Percentiles rank a stretch among this genome's conserved stretches.
Conservation (phyloP, 1,139 yeast genomes). For the Yamadazyma aaseri region DNA sequence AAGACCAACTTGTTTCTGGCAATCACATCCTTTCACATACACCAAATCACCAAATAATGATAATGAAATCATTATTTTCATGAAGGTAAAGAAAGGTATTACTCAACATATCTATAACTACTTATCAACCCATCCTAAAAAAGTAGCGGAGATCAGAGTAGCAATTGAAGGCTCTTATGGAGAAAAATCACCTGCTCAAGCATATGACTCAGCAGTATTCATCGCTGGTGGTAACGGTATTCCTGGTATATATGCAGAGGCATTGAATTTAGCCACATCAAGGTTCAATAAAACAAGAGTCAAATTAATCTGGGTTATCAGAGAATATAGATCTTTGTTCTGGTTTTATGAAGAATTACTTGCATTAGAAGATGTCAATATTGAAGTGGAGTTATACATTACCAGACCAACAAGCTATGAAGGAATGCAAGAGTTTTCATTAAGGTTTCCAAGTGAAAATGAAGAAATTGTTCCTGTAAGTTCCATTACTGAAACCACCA, state of each 20-base stretch:
- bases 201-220: slow-evolving; percentile 35
- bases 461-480: slow-evolving; percentile 1
- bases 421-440: slow-evolving; percentile 21
- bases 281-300: slow-evolving; percentile 22
- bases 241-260: slow-evolving; percentile 47
- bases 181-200: slow-evolving; percentile 32
- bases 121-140: slow-evolving; percentile 23
- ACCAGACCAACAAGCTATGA: slow-evolving; percentile 33
- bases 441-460: slow-evolving; percentile 11
- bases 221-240: slow-evolving; percentile 51
- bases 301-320: slow-evolving; percentile 52
- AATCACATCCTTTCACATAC: slow-evolving; percentile 68
- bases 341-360: slow-evolving; percentile 55
- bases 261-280: slow-evolving; percentile 21
- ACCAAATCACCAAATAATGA: slow-evolving; percentile 29
- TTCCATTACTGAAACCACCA: slow-evolving; percentile 8
- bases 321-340: slow-evolving; percentile 40
- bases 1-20: slow-evolving; percentile 58
- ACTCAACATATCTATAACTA: slow-evolving; percentile 31
- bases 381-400: slow-evolving; percentile 41
- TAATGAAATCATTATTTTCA: slow-evolving; percentile 28
- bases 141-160: slow-evolving; percentile 28
- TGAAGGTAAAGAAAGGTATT: slow-evolving; percentile 42
- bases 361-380: slow-evolving; percentile 27
- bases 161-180: slow-evolving; percentile 51